A percentile compares a stretch with the other conserved stretches of the same genome.
Evolutionary conservation across 352 stramenopile genomes (phyloP).

Genomic region (Phytophthora cajani): DNA sequence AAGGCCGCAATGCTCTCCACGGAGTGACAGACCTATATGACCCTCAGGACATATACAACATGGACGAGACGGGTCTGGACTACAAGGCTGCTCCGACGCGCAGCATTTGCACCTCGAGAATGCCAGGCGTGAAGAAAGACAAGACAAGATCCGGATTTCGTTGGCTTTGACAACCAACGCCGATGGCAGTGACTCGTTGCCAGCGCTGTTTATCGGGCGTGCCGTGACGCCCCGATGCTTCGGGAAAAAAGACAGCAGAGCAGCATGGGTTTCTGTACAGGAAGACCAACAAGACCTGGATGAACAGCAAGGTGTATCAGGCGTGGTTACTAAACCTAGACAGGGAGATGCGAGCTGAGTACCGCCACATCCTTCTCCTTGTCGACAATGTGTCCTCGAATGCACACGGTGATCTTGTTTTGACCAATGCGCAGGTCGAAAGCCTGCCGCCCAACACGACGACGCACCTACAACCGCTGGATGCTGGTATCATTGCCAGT

Average conservation of each 20-base stretch:
- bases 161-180: conserved; percentile 9
- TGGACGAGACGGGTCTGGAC: conserved; percentile 9
- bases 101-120: not conserved
- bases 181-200: conserved; percentile 1
- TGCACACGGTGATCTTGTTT: not conserved
- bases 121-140: conserved; percentile 8
- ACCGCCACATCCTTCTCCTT: not conserved
- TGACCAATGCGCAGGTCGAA: not conserved
- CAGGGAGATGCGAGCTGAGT: not conserved
- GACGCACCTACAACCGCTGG: not conserved
- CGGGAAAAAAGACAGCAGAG: not conserved
- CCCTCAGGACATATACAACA: conserved; percentile 5
- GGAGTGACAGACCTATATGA: conserved; percentile 6
- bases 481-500: not conserved
- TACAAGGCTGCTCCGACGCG: conserved; percentile 1
- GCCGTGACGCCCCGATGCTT: conserved; percentile 12
- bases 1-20: not conserved
- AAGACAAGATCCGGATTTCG: conserved; percentile 19
- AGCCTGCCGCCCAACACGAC: not conserved
- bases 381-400: conserved; percentile 1
- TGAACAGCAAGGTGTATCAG: conserved; percentile 1
- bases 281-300: conserved; percentile 6
- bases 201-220: conserved; percentile 6
- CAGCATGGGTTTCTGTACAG: conserved; percentile 9
- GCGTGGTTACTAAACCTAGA: conserved; percentile 1